Percentiles rank a stretch among this genome's conserved stretches.
phyloP scores from a whole-genome alignment of 176 grass and related monocot species.

The Hyparrhenia diplandra region DNA sequence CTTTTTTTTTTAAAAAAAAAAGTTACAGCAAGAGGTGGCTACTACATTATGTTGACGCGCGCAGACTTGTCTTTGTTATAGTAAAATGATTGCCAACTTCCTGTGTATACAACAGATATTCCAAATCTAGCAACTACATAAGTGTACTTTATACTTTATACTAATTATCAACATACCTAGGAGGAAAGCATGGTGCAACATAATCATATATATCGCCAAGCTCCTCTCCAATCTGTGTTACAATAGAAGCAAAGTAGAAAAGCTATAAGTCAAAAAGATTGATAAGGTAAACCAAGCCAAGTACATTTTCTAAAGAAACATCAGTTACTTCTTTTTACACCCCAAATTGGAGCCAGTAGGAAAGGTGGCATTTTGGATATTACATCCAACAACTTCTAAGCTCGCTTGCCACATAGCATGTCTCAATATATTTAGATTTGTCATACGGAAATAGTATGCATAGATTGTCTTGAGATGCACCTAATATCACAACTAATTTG shows the following conservation, averaged over 20 bases:
- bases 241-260: constrained; percentile 19
- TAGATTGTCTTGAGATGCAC: neutral
- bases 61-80: neutral
- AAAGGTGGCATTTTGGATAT: neutral
- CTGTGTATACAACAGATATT: constrained; percentile 9
- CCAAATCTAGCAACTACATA: constrained; percentile 14
- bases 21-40: neutral
- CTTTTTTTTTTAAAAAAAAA: neutral
- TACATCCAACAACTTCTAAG: neutral
- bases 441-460: neutral
- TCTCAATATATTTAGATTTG: neutral
- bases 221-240: constrained; percentile 88
- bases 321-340: constrained; percentile 6
- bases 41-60: neutral
- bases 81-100: neutral
- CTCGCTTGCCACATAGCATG: neutral
- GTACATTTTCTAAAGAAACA: constrained; percentile 8
- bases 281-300: constrained; percentile 19
- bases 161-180: constrained; percentile 54
- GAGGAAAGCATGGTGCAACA: constrained; percentile 98
- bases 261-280: neutral
- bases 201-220: constrained; percentile 99
- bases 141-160: constrained; percentile 1
- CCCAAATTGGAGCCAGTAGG: constrained; percentile 4
- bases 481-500: neutral